These are phyloP conservation scores for Podila clonocystis DNA, from an alignment of 192 early-diverging fungal genomes.

Conservation along the genomic window DNA sequence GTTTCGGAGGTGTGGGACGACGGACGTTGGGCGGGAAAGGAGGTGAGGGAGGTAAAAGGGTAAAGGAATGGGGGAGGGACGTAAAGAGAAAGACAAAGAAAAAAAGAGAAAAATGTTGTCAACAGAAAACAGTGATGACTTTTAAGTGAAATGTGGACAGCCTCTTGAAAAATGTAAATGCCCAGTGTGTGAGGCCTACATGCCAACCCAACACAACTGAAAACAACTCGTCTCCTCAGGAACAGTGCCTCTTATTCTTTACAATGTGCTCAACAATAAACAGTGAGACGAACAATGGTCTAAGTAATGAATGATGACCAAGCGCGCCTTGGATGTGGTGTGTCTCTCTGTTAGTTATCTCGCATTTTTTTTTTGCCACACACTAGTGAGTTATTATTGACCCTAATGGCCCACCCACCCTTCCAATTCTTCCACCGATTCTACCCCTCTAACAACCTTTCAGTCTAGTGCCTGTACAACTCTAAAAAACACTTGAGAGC, in stretches of 20 bases:
- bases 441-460: not conserved
- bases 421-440: constrained; percentile 7
- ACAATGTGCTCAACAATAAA: no score
- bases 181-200: no score
- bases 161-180: no score
- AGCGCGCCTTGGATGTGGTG: no score
- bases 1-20: not conserved
- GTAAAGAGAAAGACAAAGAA: not conserved
- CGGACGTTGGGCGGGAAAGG: not conserved
- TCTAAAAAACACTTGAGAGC: not conserved
- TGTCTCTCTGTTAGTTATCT: no score
- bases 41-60: not conserved
- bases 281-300: no score
- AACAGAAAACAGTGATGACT: constrained; percentile 1
- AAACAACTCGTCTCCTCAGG: no score
- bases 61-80: not conserved
- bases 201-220: no score
- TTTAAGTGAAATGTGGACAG: no score
- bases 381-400: not conserved
- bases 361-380: not conserved
- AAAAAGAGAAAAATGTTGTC: not conserved
- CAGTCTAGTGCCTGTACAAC: not conserved
- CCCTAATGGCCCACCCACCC: not conserved
- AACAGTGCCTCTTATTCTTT: no score
- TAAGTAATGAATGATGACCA: no score